Evolutionary conservation across 2,329 filamentous ascomycete genomes (phyloP).

Genomic region (Penicillium sp.): DNA sequence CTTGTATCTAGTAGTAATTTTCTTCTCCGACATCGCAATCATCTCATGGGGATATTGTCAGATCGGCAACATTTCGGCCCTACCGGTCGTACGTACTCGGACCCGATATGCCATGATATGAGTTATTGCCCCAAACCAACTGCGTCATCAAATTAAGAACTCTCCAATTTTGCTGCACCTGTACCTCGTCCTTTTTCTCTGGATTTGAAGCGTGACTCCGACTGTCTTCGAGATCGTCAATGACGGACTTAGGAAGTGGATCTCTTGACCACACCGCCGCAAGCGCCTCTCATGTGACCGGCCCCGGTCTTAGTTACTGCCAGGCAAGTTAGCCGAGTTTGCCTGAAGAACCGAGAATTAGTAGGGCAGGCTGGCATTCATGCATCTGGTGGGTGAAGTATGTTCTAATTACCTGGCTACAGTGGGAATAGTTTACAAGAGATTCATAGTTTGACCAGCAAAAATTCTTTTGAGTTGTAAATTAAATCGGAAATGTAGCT

Average conservation of each 20-base stretch:
- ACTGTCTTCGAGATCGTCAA: not conserved
- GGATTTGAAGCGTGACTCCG: not conserved
- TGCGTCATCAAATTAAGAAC: not conserved
- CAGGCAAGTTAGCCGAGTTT: not conserved
- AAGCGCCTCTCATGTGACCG: not conserved
- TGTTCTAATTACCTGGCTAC: not conserved
- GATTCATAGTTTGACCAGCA: conserved; percentile 12
- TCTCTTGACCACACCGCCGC: not conserved
- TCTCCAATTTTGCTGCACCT: not conserved
- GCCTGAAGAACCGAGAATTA: not conserved
- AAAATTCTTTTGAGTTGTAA: conserved; percentile 5
- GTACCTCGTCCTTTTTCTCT: not conserved
- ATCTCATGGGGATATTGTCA: not conserved
- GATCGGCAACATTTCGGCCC: not conserved
- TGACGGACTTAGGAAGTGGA: not conserved
- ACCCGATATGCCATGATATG: not conserved
- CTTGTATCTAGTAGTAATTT: not conserved
- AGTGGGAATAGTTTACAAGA: not conserved
- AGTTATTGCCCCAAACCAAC: not conserved
- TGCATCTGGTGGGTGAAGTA: not conserved
- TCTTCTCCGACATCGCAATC: not conserved
- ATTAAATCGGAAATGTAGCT: conserved; percentile 13
- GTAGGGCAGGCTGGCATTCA: not conserved
- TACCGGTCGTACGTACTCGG: not conserved
- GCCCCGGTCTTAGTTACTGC: not conserved